phyloP scores from a whole-genome alignment of 129 eudicot genomes.

The Artemisia argyi region DNA sequence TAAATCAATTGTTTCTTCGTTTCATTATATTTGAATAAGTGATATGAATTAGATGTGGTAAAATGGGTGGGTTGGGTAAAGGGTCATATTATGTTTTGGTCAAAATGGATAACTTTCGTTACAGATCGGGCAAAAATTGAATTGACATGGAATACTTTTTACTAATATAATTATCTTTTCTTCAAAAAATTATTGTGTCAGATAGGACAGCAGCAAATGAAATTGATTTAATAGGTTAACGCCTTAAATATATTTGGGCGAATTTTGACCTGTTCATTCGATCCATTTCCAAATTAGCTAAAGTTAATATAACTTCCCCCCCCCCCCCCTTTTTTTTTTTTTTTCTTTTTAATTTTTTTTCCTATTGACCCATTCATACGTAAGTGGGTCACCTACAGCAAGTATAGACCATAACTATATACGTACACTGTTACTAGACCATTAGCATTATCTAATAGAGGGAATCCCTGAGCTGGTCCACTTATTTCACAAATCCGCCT shows the following conservation, averaged over 20 bases:
- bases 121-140: background rate
- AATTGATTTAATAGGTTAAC: background rate
- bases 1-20: background rate
- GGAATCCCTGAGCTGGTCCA: slow-evolving; percentile 63
- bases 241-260: too few relatives aligned
- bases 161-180: background rate
- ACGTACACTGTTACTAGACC: slow-evolving; percentile 63
- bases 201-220: background rate
- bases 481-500: slow-evolving; percentile 74
- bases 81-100: background rate
- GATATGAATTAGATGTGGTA: background rate
- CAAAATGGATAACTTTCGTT: background rate
- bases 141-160: background rate
- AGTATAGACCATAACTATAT: slow-evolving; percentile 9
- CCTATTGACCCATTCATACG: background rate
- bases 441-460: slow-evolving; percentile 45
- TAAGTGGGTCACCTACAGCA: background rate
- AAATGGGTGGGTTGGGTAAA: background rate
- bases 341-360: too few relatives aligned
- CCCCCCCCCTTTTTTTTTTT: too few relatives aligned
- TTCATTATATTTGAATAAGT: background rate
- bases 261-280: background rate
- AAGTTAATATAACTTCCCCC: too few relatives aligned
- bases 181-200: too few relatives aligned
- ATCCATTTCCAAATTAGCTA: background rate